A percentile compares a stretch with the other conserved stretches of the same genome.
These are phyloP conservation scores for Scedosporium aurantiacum DNA, from an alignment of 2,329 filamentous ascomycete species.

Conservation along the genomic window DNA sequence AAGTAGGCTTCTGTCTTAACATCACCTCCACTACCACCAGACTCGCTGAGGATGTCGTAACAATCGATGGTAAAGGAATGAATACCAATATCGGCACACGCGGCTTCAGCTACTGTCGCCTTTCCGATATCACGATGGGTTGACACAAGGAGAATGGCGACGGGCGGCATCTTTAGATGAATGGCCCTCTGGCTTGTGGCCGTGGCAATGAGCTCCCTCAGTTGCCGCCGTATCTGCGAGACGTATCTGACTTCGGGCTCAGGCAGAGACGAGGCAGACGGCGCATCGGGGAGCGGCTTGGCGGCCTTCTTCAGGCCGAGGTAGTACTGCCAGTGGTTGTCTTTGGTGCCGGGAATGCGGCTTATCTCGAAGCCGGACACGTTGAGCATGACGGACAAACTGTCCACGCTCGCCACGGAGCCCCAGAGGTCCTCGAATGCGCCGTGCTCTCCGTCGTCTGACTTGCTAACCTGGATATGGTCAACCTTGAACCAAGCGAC, in stretches of 20 bases:
- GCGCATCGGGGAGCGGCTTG: conserved; percentile 23
- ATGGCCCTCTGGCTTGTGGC: conserved; percentile 82
- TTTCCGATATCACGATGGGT: conserved; percentile 93
- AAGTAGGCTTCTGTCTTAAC: conserved; percentile 90
- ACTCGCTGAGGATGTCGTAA: conserved; percentile 90
- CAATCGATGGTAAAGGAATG: conserved; percentile 84
- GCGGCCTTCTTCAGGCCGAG: conserved; percentile 63
- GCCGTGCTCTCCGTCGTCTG: conserved; percentile 40
- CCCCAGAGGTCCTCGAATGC: conserved; percentile 69
- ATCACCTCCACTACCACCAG: conserved; percentile 68
- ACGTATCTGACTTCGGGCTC: conserved; percentile 39
- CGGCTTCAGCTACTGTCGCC: conserved; percentile 61
- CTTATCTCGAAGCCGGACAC: conserved; percentile 82
- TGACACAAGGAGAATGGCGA: conserved; percentile 80
- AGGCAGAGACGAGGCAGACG: conserved; percentile 27
- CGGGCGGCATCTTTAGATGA: conserved; percentile 74
- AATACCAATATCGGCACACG: conserved; percentile 79
- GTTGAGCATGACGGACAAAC: conserved; percentile 75
- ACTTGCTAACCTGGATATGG: conserved; percentile 50
- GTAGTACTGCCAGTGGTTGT: conserved; percentile 83
- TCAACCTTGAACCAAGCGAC: conserved; percentile 92
- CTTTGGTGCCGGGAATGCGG: conserved; percentile 63
- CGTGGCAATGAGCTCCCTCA: conserved; percentile 77
- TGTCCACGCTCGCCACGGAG: conserved; percentile 75
- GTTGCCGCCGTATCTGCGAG: conserved; percentile 53